A percentile compares a stretch with the other conserved stretches of the same genome.
Evolutionary conservation across 441 rosid genomes (phyloP).

Genomic region (Gossypium trilobum): DNA sequence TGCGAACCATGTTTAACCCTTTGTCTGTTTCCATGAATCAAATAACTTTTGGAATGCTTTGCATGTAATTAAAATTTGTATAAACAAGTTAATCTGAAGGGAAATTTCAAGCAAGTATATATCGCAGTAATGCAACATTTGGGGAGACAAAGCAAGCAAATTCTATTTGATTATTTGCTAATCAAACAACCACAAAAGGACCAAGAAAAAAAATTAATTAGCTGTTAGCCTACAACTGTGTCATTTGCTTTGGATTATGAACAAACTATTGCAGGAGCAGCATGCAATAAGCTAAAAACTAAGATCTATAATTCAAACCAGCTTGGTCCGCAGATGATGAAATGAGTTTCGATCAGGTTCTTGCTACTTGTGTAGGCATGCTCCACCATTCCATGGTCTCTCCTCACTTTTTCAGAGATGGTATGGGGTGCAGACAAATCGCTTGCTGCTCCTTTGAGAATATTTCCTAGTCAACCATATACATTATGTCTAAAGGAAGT

Average conservation of each 20-base stretch:
- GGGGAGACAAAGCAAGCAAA: too few species aligned
- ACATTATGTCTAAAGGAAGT: slow-evolving; percentile 4
- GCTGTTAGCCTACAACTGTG: slow-evolving; percentile 2
- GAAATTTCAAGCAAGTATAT: too few species aligned
- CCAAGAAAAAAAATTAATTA: neutral
- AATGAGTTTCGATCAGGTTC: neutral
- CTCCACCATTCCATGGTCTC: neutral
- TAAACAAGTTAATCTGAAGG: neutral
- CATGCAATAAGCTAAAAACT: slow-evolving; percentile 10
- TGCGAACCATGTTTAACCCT: neutral
- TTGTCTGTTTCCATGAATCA: neutral
- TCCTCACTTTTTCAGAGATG: neutral
- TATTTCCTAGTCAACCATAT: slow-evolving; percentile 24
- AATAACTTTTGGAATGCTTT: neutral
- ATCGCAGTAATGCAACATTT: too few species aligned
- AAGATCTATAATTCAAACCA: slow-evolving; percentile 7
- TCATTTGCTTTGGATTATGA: slow-evolving; percentile 24
- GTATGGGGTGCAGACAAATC: neutral
- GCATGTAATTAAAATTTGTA: neutral
- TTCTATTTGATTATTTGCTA: neutral
- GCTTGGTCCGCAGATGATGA: neutral
- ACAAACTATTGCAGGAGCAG: slow-evolving; percentile 28
- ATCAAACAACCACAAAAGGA: neutral
- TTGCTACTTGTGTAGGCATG: slow-evolving; percentile 6
- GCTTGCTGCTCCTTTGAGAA: slow-evolving; percentile 13